phyloP scores from a whole-genome alignment of 2,329 filamentous ascomycete genomes.

The Calonectria henricotiae region DNA sequence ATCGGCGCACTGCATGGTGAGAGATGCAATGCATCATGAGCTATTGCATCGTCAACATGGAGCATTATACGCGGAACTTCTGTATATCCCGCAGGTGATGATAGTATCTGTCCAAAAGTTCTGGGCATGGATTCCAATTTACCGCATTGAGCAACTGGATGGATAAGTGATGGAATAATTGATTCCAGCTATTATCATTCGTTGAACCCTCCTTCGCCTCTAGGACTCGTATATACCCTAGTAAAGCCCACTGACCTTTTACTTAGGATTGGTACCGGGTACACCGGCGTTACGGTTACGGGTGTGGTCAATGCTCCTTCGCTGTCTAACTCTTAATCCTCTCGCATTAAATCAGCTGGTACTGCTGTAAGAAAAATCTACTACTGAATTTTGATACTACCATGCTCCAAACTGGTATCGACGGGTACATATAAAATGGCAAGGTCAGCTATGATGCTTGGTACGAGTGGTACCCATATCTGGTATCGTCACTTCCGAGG shows the following conservation, averaged over 20 bases:
- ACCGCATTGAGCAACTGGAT: background rate
- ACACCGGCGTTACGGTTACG: conserved; percentile 26
- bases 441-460: conserved; percentile 26
- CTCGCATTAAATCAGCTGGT: background rate
- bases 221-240: accelerated
- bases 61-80: background rate
- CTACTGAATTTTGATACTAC: background rate
- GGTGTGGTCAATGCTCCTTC: conserved; percentile 12
- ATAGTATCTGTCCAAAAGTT: conserved; percentile 11
- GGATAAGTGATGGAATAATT: background rate
- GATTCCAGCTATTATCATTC: background rate
- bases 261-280: background rate
- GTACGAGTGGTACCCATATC: conserved; percentile 34
- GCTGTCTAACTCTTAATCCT: conserved; percentile 1
- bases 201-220: background rate
- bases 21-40: background rate
- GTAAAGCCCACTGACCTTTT: background rate
- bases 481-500: conserved; percentile 22
- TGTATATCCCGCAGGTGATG: conserved; percentile 1
- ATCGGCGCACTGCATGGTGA: background rate
- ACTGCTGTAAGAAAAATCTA: conserved; percentile 11
- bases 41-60: conserved; percentile 2
- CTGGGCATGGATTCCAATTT: background rate
- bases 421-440: conserved; percentile 25
- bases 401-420: conserved; percentile 32